Base-by-base conservation (phyloP, 2,329 filamentous ascomycete genomes). In the Epicoccum sorghinum region DNA sequence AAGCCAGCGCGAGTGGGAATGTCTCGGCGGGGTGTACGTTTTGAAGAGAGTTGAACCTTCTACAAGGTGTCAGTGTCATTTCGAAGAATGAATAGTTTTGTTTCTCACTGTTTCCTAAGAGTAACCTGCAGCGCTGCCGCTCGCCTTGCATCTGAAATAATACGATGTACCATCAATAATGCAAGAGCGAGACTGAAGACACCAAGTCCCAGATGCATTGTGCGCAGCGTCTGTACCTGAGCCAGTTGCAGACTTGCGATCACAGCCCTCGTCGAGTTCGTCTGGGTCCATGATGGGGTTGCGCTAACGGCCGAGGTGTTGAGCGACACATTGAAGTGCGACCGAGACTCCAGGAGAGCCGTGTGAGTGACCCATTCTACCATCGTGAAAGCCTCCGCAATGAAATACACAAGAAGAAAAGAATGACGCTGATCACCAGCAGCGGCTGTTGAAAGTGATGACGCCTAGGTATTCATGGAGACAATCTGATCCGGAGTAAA, bases 1-100 rank as follows among this genome's bases (percentile, higher is more conserved):
- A 67, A 59, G 69, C 73, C 58, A 77, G 66, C 56, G 73, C 69
- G 48, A 77, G 70, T 59, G 74, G 73, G 57, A 77, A 75, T 40
- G 66, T 72, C 58, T 76, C 75, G 30, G 75, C 74, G 48, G 73
- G 65, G 49, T 76, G 74, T 29, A 76, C 68, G 44, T 70, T 72
- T 24, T 64, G 65, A 44, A 77, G 64, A 47, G 71, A 69, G 50
- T 59, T 68, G 59, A 74, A 72, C 47, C 65, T 66, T 58, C 74
- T 77, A 38, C 3, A 9, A 6, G 8, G 23, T 49, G 57, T 68
- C 47, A 71, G 65, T 18, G 12, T 29, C 27, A 29, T 29, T 9
- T 9, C 9, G 7, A 10, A 36, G 13, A 9, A 7, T 18, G 44
- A 23, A 8, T 13, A 7, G 12, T 10, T 9, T 12, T 10, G 8